phyloP scores from a whole-genome alignment of 768 basidiomycete species.

The Rickenella mellea region DNA sequence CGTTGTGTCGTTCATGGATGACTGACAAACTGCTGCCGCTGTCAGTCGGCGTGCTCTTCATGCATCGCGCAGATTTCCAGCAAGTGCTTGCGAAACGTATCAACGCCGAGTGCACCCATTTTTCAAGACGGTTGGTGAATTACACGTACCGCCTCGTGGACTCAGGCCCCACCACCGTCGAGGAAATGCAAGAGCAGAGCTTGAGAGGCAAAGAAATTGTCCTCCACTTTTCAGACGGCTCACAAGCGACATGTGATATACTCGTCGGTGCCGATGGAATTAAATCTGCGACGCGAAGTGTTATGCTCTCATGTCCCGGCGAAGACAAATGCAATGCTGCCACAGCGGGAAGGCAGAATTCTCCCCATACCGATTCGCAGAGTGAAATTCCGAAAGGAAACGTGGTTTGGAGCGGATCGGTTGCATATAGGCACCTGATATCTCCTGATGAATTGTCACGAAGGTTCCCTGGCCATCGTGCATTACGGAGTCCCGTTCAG shows the following conservation, averaged over 20 bases:
- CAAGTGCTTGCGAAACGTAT: slow-evolving; percentile 42
- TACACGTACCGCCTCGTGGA: slow-evolving; percentile 21
- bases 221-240: slow-evolving; percentile 54
- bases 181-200: too few relatives aligned
- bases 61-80: slow-evolving; percentile 67
- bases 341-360: too few relatives aligned
- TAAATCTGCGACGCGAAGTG: slow-evolving; percentile 37
- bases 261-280: slow-evolving; percentile 66
- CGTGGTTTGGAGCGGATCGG: slow-evolving; percentile 49
- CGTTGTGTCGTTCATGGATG: too few relatives aligned
- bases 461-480: too few relatives aligned
- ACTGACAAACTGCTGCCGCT: neutral
- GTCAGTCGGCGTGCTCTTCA: slow-evolving; percentile 20
- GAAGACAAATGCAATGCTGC: too few relatives aligned
- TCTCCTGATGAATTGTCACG: too few relatives aligned
- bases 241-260: slow-evolving; percentile 49
- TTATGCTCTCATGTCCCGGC: slow-evolving; percentile 17
- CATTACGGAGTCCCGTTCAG: too few relatives aligned
- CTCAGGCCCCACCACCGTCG: neutral
- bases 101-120: slow-evolving; percentile 35
- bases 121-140: slow-evolving; percentile 49
- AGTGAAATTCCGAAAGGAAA: too few relatives aligned
- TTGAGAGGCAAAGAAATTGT: too few relatives aligned
- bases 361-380: too few relatives aligned
- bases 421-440: slow-evolving; percentile 56